A percentile compares a stretch with the other conserved stretches of the same genome.
phyloP scores from a whole-genome alignment of 2,329 filamentous ascomycete genomes.

The Neonectria faginata region DNA sequence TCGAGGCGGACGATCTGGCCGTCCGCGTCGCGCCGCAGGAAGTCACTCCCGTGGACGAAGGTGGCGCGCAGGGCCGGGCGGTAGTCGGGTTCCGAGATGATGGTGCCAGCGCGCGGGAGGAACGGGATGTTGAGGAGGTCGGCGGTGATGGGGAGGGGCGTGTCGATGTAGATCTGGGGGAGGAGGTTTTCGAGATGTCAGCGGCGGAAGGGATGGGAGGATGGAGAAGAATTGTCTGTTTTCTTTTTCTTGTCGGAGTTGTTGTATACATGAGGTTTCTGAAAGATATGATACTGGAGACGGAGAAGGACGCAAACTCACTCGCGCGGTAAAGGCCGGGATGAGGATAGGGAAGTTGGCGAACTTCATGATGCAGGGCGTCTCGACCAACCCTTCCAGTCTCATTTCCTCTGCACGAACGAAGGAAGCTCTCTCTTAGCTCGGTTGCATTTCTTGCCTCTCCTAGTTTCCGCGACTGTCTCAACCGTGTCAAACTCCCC shows the following conservation, averaged over 20 bases:
- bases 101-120: constrained; percentile 45
- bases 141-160: constrained; percentile 48
- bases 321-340: constrained; percentile 53
- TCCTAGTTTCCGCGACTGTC: neutral
- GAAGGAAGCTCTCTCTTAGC: neutral
- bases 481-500: neutral
- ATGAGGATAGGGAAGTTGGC: constrained; percentile 52
- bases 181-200: neutral
- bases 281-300: neutral
- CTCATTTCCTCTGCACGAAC: constrained; percentile 25
- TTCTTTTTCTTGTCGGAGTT: too few species aligned
- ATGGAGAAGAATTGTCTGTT: neutral
- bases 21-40: constrained; percentile 53
- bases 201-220: constrained; percentile 1
- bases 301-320: constrained; percentile 35
- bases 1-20: constrained; percentile 53
- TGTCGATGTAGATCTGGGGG: constrained; percentile 50
- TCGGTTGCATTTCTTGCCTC: constrained; percentile 5
- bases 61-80: constrained; percentile 51
- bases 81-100: constrained; percentile 53
- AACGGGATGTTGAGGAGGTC: constrained; percentile 52
- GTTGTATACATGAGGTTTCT: too few species aligned
- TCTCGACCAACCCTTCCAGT: constrained; percentile 12
- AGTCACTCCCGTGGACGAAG: constrained; percentile 55
- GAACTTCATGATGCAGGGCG: constrained; percentile 44